Base-by-base conservation (phyloP, 2,329 filamentous ascomycete genomes). In the Colletotrichum sp. region DNA sequence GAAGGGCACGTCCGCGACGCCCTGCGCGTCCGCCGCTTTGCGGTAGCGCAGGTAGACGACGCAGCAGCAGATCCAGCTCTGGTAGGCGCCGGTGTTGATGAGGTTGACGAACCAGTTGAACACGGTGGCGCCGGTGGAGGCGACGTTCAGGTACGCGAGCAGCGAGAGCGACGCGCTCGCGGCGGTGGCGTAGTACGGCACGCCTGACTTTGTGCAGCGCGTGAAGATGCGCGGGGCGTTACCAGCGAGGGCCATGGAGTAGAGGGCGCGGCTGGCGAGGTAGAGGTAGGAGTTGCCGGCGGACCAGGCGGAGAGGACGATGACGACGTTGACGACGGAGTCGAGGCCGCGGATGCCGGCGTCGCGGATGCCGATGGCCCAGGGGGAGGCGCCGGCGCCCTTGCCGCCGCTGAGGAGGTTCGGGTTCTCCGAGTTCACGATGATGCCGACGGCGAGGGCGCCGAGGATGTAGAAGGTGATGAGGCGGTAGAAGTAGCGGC, bases 71-170 rank as follows among this genome's bases (percentile, higher is more conserved):
- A 88, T 86, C 90, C 90, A 91, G 15, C 87, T 89, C 77, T 90
- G 89, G 78, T 90, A 86, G 12, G 87, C 89, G 2, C 87, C 88
- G 6, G 88, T 83, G 59, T 84, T 91, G 67, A 87, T 90, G 34
- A 92, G 82, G 78, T 89, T 90, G 78, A 90, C 87, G 79, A 92
- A 89, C 90, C 90, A 92, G 80, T 89, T 89, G 82, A 91, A 92
- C 16, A 95, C 93, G 44, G 91, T 88, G 2, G 90, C 86, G 1
- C 91, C 88, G 68, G 86, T 83, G 78, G 89, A 89, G 30, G 88
- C 91, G 57, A 94, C 87, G 80, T 93, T 92, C 1, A 69, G 49
- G 81, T 94, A 95, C 15, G 90, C 89, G 26, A 95, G 85, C 13
- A 93, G 87, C 8, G 91, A 88, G 75, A 95, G 89, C 3, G 88